phyloP scores from a whole-genome alignment of 1,284 basidiomycete species.

The Cryptococcus wingfieldii region DNA sequence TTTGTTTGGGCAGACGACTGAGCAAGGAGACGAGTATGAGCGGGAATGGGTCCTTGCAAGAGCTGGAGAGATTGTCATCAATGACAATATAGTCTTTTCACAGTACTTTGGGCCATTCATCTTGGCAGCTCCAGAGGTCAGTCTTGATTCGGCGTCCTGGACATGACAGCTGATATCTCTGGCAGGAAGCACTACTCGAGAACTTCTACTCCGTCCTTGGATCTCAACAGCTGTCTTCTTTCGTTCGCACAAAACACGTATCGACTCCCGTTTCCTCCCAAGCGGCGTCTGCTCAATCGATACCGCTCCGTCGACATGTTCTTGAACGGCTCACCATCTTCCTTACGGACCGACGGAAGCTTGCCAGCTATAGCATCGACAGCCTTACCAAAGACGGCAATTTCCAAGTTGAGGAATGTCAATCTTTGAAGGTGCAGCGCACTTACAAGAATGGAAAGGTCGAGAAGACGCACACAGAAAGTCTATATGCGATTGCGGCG shows the following conservation, averaged over 20 bases:
- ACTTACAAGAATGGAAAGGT: constrained; percentile 30
- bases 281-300: constrained; percentile 28
- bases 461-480: constrained; percentile 41
- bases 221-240: constrained; percentile 63
- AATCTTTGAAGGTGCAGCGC: constrained; percentile 35
- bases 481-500: constrained; percentile 67
- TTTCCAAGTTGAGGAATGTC: constrained; percentile 60
- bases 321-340: constrained; percentile 89
- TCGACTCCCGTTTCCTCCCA: constrained; percentile 4
- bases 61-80: constrained; percentile 57
- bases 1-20: background rate
- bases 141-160: constrained; percentile 56
- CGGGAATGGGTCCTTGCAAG: constrained; percentile 37
- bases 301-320: constrained; percentile 53
- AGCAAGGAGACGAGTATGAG: constrained; percentile 30
- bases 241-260: constrained; percentile 73
- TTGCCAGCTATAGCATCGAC: constrained; percentile 60
- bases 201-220: constrained; percentile 50
- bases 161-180: constrained; percentile 1
- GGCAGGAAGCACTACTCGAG: constrained; percentile 40
- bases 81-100: constrained; percentile 73
- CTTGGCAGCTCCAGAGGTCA: constrained; percentile 87
- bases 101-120: constrained; percentile 72
- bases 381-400: constrained; percentile 69
- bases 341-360: constrained; percentile 74